Conservation (phyloP, 1,284 basidiomycete species). For the Schizophyllum commune region DNA sequence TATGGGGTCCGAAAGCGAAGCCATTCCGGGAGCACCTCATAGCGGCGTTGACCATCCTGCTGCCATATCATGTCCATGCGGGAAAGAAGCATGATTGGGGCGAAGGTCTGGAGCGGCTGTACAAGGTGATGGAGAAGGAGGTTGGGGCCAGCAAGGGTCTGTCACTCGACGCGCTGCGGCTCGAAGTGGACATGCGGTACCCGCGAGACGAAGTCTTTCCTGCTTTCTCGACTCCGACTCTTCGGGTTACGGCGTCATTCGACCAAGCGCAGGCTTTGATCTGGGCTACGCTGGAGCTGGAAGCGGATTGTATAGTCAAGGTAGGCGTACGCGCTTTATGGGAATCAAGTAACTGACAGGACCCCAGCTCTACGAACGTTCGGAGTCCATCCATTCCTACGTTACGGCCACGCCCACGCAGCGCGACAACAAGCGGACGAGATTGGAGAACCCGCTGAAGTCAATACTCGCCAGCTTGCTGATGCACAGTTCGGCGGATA, state of each 20-base stretch:
- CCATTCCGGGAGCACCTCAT: slow-evolving; percentile 62
- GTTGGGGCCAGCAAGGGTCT: slow-evolving; percentile 61
- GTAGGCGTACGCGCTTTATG: slow-evolving; percentile 29
- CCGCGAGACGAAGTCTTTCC: slow-evolving; percentile 4
- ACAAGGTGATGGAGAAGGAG: slow-evolving; percentile 50
- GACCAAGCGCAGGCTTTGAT: slow-evolving; percentile 60
- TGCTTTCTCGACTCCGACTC: slow-evolving; percentile 56
- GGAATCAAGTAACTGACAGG: neutral
- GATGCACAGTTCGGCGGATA: slow-evolving; percentile 20
- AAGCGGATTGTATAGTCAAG: slow-evolving; percentile 70
- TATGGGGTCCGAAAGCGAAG: slow-evolving; percentile 76
- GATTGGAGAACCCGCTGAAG: slow-evolving; percentile 51
- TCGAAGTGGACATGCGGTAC: slow-evolving; percentile 33
- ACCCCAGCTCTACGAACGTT: slow-evolving; percentile 49
- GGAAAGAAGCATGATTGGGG: slow-evolving; percentile 17
- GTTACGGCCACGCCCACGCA: slow-evolving; percentile 15
- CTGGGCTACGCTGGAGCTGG: slow-evolving; percentile 81
- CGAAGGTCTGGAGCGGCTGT: slow-evolving; percentile 45
- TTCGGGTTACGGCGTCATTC: slow-evolving; percentile 69
- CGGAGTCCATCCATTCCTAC: slow-evolving; percentile 47
- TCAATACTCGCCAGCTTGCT: slow-evolving; percentile 48
- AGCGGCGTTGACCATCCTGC: slow-evolving; percentile 57
- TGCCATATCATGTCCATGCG: slow-evolving; percentile 53
- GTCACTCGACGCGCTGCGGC: slow-evolving; percentile 54
- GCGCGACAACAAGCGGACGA: slow-evolving; percentile 39